Evolutionary conservation across 2,329 filamentous ascomycete species (phyloP), one percentile per base, ranked within the genome.

Genomic region (Zopfia rhizophila): DNA sequence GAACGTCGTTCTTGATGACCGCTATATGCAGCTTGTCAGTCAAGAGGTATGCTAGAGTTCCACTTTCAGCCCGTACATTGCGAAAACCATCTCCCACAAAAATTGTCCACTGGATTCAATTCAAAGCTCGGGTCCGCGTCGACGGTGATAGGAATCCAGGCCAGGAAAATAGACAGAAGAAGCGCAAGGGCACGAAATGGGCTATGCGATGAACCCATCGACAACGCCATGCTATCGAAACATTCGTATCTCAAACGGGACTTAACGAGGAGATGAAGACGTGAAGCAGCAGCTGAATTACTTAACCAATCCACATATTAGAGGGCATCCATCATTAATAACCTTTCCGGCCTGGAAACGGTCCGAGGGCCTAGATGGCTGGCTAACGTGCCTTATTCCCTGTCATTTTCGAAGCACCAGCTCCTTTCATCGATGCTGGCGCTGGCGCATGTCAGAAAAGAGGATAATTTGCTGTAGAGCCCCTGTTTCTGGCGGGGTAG

Each of bases 1-100:
- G 41, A 1, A 56, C 35, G 19, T 58, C 38, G 35, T 60, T 51
- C 29, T 60, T 61, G 22, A 64, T 47, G 5, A 60, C 31, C 17
- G 58, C 58, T 55, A 39, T 17, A n/a, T 43, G 38, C 24, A 28
- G 31, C n/a, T 38, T 19, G 29, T 23, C 21, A 35, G 18, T 27
- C 1, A 25, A 18, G 12, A 28, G 12, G 8, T 8, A 11, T 14
- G 23, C 10, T 16, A 14, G 10, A 38, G 18, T 7, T n/a, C n/a
- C n/a, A 5, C n/a, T n/a, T 33, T 24, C 12, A 19, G 12, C 12
- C 12, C 45, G 28, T 48, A 60, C 51, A 59, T 35, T 59, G 54
- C n/a, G 48, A 49, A 31, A 45, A 63, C 57, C 56, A 65, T 48
- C 58, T 36, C 8, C 43, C 45, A 38, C 59, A 63, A 38, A 63